A percentile compares a stretch with the other conserved stretches of the same genome.
Conservation (phyloP, 2,329 filamentous ascomycete species). For the Arthrobotrys iridis region DNA sequence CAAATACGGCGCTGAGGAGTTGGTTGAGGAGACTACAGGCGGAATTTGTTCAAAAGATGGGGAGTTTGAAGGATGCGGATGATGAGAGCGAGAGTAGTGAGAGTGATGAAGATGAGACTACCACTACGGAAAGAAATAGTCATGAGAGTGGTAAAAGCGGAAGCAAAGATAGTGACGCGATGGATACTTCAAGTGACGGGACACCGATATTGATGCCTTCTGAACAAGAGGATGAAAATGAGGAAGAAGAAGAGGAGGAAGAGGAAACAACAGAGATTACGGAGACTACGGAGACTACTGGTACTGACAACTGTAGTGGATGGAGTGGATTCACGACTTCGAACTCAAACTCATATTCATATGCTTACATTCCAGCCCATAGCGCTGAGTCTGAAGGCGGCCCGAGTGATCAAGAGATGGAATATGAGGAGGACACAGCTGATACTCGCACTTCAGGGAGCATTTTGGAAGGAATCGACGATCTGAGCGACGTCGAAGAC, state of each 20-base stretch:
- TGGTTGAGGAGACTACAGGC: conserved; percentile 56
- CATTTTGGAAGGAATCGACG: conserved; percentile 32
- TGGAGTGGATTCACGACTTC: conserved; percentile 23
- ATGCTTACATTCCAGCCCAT: neutral
- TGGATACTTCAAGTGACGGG: conserved; percentile 23
- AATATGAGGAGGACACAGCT: neutral
- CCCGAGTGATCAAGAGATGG: neutral
- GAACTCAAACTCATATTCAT: neutral
- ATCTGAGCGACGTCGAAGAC: conserved; percentile 43
- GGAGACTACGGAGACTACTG: neutral
- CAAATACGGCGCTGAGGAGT: conserved; percentile 46
- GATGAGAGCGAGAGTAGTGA: conserved; percentile 20
- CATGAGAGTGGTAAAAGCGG: neutral
- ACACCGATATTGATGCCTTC: conserved; percentile 24
- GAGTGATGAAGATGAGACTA: conserved; percentile 26
- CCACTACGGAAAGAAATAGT: conserved; percentile 3
- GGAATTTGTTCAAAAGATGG: conserved; percentile 57
- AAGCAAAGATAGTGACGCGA: neutral
- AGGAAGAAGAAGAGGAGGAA: neutral
- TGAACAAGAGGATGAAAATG: neutral
- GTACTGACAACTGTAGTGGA: neutral
- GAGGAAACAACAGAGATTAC: neutral
- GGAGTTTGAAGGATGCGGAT: conserved; percentile 28
- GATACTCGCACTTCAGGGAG: neutral
- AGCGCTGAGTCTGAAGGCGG: neutral